Conservation (phyloP, 257 asterid species). For the Lycium ferocissimum region DNA sequence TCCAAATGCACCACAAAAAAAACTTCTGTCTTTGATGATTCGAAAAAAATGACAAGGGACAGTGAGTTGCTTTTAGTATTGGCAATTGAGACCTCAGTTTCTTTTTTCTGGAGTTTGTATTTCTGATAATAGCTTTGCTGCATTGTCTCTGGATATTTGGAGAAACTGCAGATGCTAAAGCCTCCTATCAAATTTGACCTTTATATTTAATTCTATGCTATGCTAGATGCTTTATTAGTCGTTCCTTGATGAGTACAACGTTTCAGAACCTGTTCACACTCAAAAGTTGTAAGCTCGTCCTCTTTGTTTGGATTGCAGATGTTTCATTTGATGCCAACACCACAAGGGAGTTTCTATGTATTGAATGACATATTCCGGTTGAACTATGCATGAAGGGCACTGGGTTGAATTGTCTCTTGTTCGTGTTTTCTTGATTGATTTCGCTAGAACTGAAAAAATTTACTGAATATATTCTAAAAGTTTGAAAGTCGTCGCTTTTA, state of each 20-base stretch:
- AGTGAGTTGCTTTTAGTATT: not conserved
- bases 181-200: not conserved
- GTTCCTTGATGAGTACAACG: not conserved
- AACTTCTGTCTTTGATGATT: not conserved
- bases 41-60: not conserved
- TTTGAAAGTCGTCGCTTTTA: not conserved
- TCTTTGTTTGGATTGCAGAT: constrained; percentile 53
- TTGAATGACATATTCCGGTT: constrained; percentile 88
- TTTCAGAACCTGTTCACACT: constrained; percentile 17
- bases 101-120: no score
- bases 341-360: constrained; percentile 85
- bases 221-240: not conserved
- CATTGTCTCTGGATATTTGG: not conserved
- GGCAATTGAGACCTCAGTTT: not conserved
- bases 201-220: not conserved
- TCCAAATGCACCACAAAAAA: not conserved
- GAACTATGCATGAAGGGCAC: constrained; percentile 67
- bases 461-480: constrained; percentile 22
- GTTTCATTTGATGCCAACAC: constrained; percentile 95
- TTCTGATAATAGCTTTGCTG: constrained; percentile 16
- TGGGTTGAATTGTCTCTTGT: constrained; percentile 23
- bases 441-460: constrained; percentile 36
- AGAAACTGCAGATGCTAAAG: constrained; percentile 1
- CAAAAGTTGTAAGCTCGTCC: not conserved
- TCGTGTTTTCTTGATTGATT: constrained; percentile 33